Base-by-base conservation (phyloP, 371 early-diverging fungal species). In the Hamiltosporidium magnivora region DNA sequence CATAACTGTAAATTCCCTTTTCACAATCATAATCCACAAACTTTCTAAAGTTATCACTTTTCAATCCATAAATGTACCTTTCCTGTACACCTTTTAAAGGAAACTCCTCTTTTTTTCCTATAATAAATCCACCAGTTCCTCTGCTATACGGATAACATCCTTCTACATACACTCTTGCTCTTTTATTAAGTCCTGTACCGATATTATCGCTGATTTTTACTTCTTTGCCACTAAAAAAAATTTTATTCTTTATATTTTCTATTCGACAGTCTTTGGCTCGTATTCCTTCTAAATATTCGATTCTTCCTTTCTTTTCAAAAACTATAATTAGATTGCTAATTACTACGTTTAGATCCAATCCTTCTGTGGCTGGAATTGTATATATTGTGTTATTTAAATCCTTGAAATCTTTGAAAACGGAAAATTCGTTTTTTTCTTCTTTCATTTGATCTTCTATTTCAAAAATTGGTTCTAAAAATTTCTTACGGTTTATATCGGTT, bases 11-110 rank as follows among this genome's bases (percentile, higher is more conserved):
- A 25, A 65, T 44, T 9, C 73, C 73, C 14, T 38, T 71, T 14
- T 72, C 70, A 49, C 44, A 53, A 49, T 76, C 71, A 58, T 76
- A 76, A 41, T 73, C 76, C 39, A 73, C 68, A 70, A 68, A 76
- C 54, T 68, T 62, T 62, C 65, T 76, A 2, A 37, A 44, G 0
- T 43, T 53, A 64, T 73, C 70, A 38, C 54, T 73, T 58, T 76
- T 76, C 14, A 76, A 64, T 8, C 53, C 63, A 65, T 70, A 76
- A 39, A 76, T 46, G 63, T 70, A 73, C 54, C 70, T 68, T 54
- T 76, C 76, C 54, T 70, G 66, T 25, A 25, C 25, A 25, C 25
- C 25, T 25, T 25, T 25, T 25, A 25, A 25, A 25, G 25, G 25
- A 8, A 71, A 58, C 40, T 66, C 72, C 68, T 65, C 73, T 37